Evolutionary conservation across 148 eudicot genomes (phyloP).

Genomic region (Amaranthus palmeri): DNA sequence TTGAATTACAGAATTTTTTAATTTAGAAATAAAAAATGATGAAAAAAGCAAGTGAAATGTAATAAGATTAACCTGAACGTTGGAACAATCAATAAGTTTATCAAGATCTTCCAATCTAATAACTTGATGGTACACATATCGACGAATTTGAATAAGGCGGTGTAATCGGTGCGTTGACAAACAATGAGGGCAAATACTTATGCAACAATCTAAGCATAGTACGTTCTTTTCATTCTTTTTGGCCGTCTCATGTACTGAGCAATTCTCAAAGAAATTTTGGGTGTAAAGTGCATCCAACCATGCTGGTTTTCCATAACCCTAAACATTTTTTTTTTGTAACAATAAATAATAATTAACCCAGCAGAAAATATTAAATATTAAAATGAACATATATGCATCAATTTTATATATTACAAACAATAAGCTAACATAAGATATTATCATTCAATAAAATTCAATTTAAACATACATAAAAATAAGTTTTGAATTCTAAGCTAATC

Average conservation of each 20-base stretch:
- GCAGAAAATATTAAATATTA: too few species aligned
- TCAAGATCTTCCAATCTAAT: slow-evolving; percentile 89
- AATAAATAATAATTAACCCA: too few species aligned
- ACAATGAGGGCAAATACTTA: slow-evolving; percentile 90
- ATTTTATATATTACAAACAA: too few species aligned
- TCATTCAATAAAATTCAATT: too few species aligned
- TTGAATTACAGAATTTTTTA: slow-evolving; percentile 19
- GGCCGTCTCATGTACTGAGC: slow-evolving; percentile 62
- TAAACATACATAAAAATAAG: too few species aligned
- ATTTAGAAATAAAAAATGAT: background rate
- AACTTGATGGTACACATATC: slow-evolving; percentile 90
- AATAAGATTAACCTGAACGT: slow-evolving; percentile 53
- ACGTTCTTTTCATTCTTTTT: slow-evolving; percentile 96
- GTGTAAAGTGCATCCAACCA: slow-evolving; percentile 86
- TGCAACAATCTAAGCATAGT: slow-evolving; percentile 85
- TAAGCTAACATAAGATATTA: too few species aligned
- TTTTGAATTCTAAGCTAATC: too few species aligned
- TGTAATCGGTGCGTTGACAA: slow-evolving; percentile 70
- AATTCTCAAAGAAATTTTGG: slow-evolving; percentile 71
- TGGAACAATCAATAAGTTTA: slow-evolving; percentile 88
- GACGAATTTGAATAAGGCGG: slow-evolving; percentile 84
- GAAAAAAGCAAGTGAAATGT: too few species aligned
- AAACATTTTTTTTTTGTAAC: slow-evolving; percentile 6
- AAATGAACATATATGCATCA: too few species aligned
- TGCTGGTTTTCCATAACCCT: slow-evolving; percentile 80